phyloP scores from a whole-genome alignment of 208 protist genomes.

The Strigomonas galati region DNA sequence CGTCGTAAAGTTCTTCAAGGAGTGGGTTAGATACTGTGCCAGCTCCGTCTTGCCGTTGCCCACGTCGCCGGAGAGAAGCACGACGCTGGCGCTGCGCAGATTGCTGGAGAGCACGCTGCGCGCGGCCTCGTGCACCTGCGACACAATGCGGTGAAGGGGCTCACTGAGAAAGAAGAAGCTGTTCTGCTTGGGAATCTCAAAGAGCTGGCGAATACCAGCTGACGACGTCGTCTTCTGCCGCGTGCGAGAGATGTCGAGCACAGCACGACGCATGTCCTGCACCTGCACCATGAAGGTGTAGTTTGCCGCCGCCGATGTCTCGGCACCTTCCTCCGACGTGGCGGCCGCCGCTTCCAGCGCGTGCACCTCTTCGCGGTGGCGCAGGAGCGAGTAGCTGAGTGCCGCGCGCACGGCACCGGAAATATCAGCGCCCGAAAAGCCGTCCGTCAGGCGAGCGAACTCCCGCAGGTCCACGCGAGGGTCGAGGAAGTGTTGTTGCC shows the following conservation, averaged over 20 bases:
- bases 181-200: neutral
- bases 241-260: conserved; percentile 11
- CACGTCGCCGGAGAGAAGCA: conserved; percentile 47
- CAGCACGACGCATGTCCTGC: conserved; percentile 4
- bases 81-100: conserved; percentile 26
- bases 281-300: conserved; percentile 10
- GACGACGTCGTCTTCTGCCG: neutral
- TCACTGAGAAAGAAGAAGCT: conserved; percentile 29
- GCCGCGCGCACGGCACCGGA: conserved; percentile 80
- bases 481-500: conserved; percentile 73
- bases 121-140: conserved; percentile 20
- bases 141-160: conserved; percentile 49
- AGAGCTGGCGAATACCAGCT: neutral
- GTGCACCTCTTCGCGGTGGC: conserved; percentile 29
- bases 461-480: conserved; percentile 88
- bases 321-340: neutral
- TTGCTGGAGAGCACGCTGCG: conserved; percentile 29
- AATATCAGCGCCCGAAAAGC: conserved; percentile 97
- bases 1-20: conserved; percentile 20
- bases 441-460: conserved; percentile 93
- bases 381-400: conserved; percentile 75
- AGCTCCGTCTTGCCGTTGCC: conserved; percentile 68
- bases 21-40: conserved; percentile 33
- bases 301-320: neutral
- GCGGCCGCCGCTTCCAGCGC: neutral